Percentiles rank a stretch among this genome's conserved stretches.
These are phyloP conservation scores for Adansonia madagascariensis DNA, from an alignment of 441 rosid species.

Conservation along the genomic window DNA sequence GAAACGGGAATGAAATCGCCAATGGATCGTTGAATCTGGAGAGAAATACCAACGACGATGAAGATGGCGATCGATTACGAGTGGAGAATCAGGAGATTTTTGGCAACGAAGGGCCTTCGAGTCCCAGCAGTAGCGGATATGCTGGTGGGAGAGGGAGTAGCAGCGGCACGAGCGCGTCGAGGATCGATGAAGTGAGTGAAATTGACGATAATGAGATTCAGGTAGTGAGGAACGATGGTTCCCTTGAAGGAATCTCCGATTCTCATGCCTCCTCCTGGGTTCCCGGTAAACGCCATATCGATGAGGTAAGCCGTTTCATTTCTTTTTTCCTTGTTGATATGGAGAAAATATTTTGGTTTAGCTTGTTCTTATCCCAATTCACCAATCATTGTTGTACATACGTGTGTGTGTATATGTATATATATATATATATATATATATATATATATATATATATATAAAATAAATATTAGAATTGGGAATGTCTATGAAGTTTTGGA, in stretches of 20 bases:
- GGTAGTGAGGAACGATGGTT: conserved; percentile 49
- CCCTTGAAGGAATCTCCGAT: conserved; percentile 39
- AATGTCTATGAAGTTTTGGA: background rate
- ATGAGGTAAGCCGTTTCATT: conserved; percentile 58
- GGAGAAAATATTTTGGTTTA: background rate
- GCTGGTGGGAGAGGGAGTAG: conserved; percentile 94
- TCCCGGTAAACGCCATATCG: conserved; percentile 87
- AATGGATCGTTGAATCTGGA: conserved; percentile 41
- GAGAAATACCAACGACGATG: conserved; percentile 29
- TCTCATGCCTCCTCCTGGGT: conserved; percentile 64
- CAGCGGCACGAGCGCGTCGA: conserved; percentile 57
- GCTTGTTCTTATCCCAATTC: background rate
- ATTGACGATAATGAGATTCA: conserved; percentile 54
- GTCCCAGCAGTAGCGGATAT: conserved; percentile 95
- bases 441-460: background rate
- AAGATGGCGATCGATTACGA: conserved; percentile 1
- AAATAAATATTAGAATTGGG: background rate
- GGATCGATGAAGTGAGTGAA: conserved; percentile 50
- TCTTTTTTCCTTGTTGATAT: background rate
- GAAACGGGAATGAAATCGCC: conserved; percentile 4
- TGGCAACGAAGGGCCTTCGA: conserved; percentile 63
- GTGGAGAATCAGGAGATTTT: conserved; percentile 28
- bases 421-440: too few species aligned
- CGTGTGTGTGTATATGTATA: too few species aligned
- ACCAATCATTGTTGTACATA: background rate